phyloP scores from a whole-genome alignment of 768 basidiomycete species.

The Rhodosporidiobolus sp. region DNA sequence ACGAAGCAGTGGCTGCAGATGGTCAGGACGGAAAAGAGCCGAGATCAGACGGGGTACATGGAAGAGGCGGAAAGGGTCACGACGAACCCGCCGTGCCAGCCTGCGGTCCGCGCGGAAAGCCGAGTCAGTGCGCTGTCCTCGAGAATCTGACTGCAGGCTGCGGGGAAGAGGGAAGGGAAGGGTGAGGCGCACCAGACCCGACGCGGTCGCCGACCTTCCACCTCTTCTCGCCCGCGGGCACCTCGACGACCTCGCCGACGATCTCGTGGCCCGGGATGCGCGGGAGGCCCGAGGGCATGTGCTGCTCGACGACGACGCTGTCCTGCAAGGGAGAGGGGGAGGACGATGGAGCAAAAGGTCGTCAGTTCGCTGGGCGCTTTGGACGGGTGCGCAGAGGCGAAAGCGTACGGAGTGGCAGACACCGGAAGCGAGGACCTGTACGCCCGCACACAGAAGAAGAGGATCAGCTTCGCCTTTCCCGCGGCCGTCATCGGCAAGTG shows the following conservation, averaged over 20 bases:
- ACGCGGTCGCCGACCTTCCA: slow-evolving; percentile 44
- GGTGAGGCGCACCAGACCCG: slow-evolving; percentile 17
- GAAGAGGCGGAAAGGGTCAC: no score
- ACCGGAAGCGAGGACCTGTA: slow-evolving; percentile 27
- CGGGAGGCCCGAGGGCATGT: slow-evolving; percentile 20
- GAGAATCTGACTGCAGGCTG: not conserved
- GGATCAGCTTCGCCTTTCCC: not conserved
- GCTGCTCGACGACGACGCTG: slow-evolving; percentile 11
- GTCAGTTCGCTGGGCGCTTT: not conserved
- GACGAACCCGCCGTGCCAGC: slow-evolving; percentile 39
- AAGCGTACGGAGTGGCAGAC: slow-evolving; percentile 32
- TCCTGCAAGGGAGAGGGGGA: slow-evolving; percentile 2
- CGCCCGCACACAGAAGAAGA: not conserved
- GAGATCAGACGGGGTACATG: no score
- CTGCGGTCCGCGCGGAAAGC: not conserved
- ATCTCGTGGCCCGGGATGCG: slow-evolving; percentile 37
- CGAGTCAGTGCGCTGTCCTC: no score
- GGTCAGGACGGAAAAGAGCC: no score
- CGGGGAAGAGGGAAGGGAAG: not conserved
- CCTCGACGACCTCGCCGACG: slow-evolving; percentile 40
- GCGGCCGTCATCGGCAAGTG: not conserved
- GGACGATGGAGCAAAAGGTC: not conserved
- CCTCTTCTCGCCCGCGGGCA: slow-evolving; percentile 27
- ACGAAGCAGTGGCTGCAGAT: no score
- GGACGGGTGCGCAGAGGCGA: no score